Evolutionary conservation across 169 alveolate genomes (phyloP), one percentile per base, ranked within the genome.

Genomic region (Eimeria zaria): DNA sequence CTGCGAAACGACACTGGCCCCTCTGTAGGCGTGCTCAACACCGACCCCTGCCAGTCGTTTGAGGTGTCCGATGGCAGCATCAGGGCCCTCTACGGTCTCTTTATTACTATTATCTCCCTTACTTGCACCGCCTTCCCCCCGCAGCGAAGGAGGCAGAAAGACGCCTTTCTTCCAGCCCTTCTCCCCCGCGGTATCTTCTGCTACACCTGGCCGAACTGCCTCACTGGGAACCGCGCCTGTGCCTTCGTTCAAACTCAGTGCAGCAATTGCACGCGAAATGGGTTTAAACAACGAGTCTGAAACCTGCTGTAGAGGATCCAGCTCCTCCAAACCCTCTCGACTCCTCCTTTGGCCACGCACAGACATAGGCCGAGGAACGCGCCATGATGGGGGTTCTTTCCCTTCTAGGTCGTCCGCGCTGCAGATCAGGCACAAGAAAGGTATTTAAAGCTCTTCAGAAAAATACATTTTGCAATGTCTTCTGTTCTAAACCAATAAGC

Each of bases 1-100:
- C 44, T 87, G 93, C 53, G 93, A 87, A 20, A 87, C 93, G 39
- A 44, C 93, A 48, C 93, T 87, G 39, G 93, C 93, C 3, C 93
- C 93, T 30, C 71, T 87, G 93, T 60, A 87, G 39, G 93, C 93
- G 46, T 87, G 93, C 64, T 87, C 93, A 33, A 87, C 93, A 33
- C 93, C 93, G 41, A 64, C 93, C 44, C 93, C 93, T 1, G 93
- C 93, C 33, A 87, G 81, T 48, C 93, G 30, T 55, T 87, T 87
- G 81, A 87, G 93, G 48, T 62, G 93, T 30, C 93, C 93, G n/a
- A 87, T 41, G 14, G 93, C 83, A 41, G 93, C 93, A 41, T 87
- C 93, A 3, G 93, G 48, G 62, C 81, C 81, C 44, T 87, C 93
- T 1, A 27, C 81, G 20, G 18, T 9, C 36, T 55, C 91, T 53